These are phyloP conservation scores for Hericium rajendrae DNA, from an alignment of 768 basidiomycete species.

Conservation along the genomic window DNA sequence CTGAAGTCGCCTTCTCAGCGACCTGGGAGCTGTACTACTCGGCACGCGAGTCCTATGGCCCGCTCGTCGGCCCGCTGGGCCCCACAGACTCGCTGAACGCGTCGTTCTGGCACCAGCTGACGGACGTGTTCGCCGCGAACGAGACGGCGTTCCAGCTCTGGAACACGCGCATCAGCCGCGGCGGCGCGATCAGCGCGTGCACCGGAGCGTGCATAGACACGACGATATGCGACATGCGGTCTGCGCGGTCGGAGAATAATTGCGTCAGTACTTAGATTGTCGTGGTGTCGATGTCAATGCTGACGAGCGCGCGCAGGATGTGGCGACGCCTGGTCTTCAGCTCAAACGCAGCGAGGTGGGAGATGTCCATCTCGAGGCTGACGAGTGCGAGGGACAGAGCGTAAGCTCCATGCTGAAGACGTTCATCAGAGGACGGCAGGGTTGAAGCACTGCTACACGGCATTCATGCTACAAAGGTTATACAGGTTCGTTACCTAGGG, in stretches of 20 bases:
- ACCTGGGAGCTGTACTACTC: conserved; percentile 18
- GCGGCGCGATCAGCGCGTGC: conserved; percentile 26
- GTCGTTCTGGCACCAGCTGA: conserved; percentile 53
- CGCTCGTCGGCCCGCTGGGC: conserved; percentile 16
- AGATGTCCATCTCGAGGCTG: too few relatives aligned
- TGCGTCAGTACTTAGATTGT: background rate
- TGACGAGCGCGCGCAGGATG: too few relatives aligned
- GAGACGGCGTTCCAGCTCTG: conserved; percentile 37
- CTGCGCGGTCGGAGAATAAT: background rate
- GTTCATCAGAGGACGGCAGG: too few relatives aligned
- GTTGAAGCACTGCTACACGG: too few relatives aligned
- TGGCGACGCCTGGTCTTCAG: too few relatives aligned
- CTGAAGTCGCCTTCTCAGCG: conserved; percentile 21
- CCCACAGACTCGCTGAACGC: conserved; percentile 33
- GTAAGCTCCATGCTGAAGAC: too few relatives aligned
- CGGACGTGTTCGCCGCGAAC: conserved; percentile 40
- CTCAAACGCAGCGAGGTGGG: too few relatives aligned
- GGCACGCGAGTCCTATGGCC: background rate
- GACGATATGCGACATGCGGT: conserved; percentile 34
- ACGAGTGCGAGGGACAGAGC: too few relatives aligned
- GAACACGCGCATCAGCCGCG: conserved; percentile 35
- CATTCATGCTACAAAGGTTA: too few relatives aligned
- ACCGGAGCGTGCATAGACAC: conserved; percentile 28
- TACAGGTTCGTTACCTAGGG: too few relatives aligned
- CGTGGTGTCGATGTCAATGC: too few relatives aligned